Base-by-base conservation (phyloP, 2,329 filamentous ascomycete species). In the Cordyceps cateniannulata region DNA sequence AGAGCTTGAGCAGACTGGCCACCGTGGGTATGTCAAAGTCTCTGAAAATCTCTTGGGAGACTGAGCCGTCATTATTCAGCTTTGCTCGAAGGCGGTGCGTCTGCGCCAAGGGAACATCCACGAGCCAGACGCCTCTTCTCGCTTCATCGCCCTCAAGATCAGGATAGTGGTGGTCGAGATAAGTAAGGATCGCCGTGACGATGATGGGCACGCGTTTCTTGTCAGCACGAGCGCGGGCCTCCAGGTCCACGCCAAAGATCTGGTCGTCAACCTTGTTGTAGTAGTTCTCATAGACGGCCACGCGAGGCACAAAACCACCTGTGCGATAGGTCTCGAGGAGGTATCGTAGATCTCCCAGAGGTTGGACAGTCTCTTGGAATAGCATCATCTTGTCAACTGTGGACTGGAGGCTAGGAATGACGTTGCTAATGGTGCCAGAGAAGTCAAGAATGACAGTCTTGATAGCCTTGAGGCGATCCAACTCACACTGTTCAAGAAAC, bases 351-450 rank as follows among this genome's bases (percentile, higher is more conserved):
- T 99, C 95, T 44, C 91, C 90, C 52, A 87, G 73, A 6, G 95
- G 95, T 74, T 98, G 95, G n/a, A 99, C 90, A 0, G 95, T 98
- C 79, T 99, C 95, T 74, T 99, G 95, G 77, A 96, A 99, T 51
- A 99, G 82, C 87, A 99, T 92, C 93, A 99, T 97, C 72, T 96
- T 92, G 77, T 99, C 95, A 25, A 99, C 92, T 0, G 93, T 92
- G 62, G 93, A 93, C 75, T 98, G 95, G 64, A 99, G 79, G 70
- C 90, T 96, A 20, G 95, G 96, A 64, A 99, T 98, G 68, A 97
- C 93, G 70, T 99, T 99, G 80, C 93, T 93, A 73, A 99, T 90
- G 42, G 93, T 92, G 50, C 95, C 95, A 5, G 93, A 97, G 74
- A 99, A 98, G 76, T 99, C 96, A 48, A 99, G 84, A 64, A 99